Evolutionary conservation across 805 yeast genomes (phyloP), one percentile per base, ranked within the genome.

Genomic region (Hermanozyma aechmeae): DNA sequence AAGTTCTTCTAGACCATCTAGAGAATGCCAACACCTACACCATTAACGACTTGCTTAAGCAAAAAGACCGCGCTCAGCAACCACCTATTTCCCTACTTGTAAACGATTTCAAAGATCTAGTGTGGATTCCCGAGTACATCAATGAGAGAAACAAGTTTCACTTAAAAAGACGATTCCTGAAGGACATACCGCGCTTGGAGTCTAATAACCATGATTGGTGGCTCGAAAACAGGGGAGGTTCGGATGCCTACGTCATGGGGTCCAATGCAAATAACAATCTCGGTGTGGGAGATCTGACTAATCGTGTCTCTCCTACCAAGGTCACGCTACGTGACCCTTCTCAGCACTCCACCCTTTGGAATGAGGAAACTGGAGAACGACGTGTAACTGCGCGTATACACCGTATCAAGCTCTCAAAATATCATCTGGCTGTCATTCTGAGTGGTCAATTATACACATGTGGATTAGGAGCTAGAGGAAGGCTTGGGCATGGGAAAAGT

Each of bases 81-180:
- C 77, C 87, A 0, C 94, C 96, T 0, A 53, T 83, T 34, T 92
- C 84, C 43, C 51, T 84, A 3, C 56, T 77, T 20, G 62, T 61
- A 26, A 58, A 66, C 33, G 71, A 71, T 32, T 46, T 53, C 27
- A 56, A 65, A 32, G 62, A 61, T 26, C 45, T 70, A 23, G 48
- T 53, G 14, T 62, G 68, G 56, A 38, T 63, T 13, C 73, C 73
- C 1, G 51, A 47, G 15, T 61, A 59, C 24, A 58, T 68, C 27
- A 50, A 56, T 25, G 60, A 61, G 23, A 45, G 48, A 14, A 46
- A 55, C 30, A 51, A 56, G 25, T 48, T 37, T 22, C 53, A 53
- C 26, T 39, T 57, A 19, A 28, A 29, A 3, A 40, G 46, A 13
- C 39, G 62, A 13, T 39, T 34, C 19, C 12, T 13, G 23, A 27